Percentiles rank a stretch among this genome's conserved stretches.
Evolutionary conservation across 148 eudicot species (phyloP).

Genomic region (Chenopodium quinoa): DNA sequence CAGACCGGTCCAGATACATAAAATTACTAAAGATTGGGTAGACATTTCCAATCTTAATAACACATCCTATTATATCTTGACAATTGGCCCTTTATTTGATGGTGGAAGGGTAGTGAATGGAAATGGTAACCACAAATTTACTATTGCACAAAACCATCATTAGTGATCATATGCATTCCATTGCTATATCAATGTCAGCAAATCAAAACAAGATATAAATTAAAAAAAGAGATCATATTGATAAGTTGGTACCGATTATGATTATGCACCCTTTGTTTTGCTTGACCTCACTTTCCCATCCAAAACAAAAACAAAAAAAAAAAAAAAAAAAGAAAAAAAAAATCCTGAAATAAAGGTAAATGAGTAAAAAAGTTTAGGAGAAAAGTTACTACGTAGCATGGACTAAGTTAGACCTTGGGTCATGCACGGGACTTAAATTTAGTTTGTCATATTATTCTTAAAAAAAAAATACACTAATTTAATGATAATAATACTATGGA

Average conservation of each 20-base stretch:
- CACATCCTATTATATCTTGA: not conserved
- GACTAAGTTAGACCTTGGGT: too few relatives aligned
- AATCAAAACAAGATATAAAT: not conserved
- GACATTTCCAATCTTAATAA: not conserved
- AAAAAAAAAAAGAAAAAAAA: too few relatives aligned
- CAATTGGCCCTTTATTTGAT: slow-evolving; percentile 1
- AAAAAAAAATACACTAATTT: too few relatives aligned
- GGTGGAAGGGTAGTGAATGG: not conserved
- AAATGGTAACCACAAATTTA: slow-evolving; percentile 10
- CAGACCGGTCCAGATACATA: not conserved
- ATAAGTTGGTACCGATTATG: slow-evolving; percentile 7
- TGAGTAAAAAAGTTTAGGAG: too few relatives aligned
- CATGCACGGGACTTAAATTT: too few relatives aligned
- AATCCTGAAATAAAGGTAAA: too few relatives aligned
- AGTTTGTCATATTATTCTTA: too few relatives aligned
- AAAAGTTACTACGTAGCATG: too few relatives aligned
- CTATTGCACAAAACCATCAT: slow-evolving; percentile 18
- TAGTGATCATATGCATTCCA: slow-evolving; percentile 24
- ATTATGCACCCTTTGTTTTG: not conserved
- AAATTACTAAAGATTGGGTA: not conserved
- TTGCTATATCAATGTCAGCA: slow-evolving; percentile 10
- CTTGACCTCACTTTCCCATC: not conserved
- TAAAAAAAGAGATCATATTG: not conserved
- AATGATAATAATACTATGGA: too few relatives aligned
- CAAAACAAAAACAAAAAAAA: too few relatives aligned